phyloP scores from a whole-genome alignment of 495 filamentous ascomycete genomes.

The Daldinia grandis region DNA sequence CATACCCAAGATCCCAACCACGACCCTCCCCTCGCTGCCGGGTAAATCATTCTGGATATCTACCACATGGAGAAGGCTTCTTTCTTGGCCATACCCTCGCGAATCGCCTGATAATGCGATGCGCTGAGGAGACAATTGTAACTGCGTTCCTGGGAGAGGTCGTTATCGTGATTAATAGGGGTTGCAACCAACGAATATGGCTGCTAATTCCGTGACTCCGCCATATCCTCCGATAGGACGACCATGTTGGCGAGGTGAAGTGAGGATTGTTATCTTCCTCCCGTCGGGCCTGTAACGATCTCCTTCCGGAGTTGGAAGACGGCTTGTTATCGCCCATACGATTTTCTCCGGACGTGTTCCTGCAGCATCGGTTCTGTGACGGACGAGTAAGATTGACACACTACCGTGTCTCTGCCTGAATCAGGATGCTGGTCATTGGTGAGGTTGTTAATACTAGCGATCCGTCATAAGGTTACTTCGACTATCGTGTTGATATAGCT shows the following conservation, averaged over 20 bases:
- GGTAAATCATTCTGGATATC: constrained; percentile 31
- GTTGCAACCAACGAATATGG: constrained; percentile 24
- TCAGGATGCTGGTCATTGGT: constrained; percentile 16
- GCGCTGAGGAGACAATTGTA: background rate
- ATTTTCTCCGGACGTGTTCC: constrained; percentile 22
- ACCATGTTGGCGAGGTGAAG: constrained; percentile 2
- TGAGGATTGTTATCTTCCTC: constrained; percentile 19
- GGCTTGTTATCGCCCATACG: constrained; percentile 28
- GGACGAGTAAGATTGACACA: constrained; percentile 3
- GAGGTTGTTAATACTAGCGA: constrained; percentile 8
- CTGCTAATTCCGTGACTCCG: constrained; percentile 18
- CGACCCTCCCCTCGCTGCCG: constrained; percentile 19
- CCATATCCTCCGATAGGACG: constrained; percentile 1
- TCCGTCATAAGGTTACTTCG: constrained; percentile 19
- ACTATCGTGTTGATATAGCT: constrained; percentile 27
- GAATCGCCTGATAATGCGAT: constrained; percentile 9
- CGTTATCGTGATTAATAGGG: constrained; percentile 11
- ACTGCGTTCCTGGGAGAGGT: constrained; percentile 11
- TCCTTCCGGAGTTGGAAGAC: constrained; percentile 38
- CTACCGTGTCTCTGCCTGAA: constrained; percentile 27
- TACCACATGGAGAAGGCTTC: constrained; percentile 11
- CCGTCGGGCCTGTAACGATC: constrained; percentile 9
- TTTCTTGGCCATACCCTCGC: constrained; percentile 3
- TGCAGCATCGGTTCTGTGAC: constrained; percentile 23
- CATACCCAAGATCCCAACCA: constrained; percentile 25